Evolutionary conservation across 177 flowering plant species (phyloP).

Genomic region (Vitis hybrid): DNA sequence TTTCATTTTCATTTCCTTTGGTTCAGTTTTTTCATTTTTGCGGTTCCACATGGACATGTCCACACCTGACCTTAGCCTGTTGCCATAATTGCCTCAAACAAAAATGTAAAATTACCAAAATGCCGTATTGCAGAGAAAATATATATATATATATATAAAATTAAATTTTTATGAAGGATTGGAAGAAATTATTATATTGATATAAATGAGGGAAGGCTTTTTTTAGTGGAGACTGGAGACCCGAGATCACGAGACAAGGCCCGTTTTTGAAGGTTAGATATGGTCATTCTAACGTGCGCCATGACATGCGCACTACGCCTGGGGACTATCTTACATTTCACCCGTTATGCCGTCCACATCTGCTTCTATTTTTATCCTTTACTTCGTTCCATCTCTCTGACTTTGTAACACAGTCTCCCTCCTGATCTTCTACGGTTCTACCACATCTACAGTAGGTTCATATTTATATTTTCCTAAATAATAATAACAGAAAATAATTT

Average conservation of each 20-base stretch:
- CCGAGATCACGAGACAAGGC: not conserved
- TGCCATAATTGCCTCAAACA: too few species aligned
- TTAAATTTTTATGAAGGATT: too few species aligned
- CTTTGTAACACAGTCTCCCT: too few species aligned
- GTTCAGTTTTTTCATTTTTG: not conserved
- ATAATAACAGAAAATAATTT: too few species aligned
- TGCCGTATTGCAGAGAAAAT: too few species aligned
- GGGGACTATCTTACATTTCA: not conserved
- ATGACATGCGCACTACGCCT: constrained; percentile 7
- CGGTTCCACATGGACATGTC: not conserved
- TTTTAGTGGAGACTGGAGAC: not conserved
- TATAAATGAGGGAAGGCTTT: not conserved
- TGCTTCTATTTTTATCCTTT: not conserved
- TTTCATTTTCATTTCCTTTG: not conserved
- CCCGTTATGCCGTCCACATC: not conserved
- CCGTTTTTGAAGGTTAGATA: too few species aligned
- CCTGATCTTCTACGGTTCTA: too few species aligned
- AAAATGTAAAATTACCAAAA: too few species aligned
- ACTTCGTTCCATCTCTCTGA: not conserved
- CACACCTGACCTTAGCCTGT: not conserved
- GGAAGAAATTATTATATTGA: not conserved
- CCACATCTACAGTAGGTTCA: too few species aligned
- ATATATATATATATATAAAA: too few species aligned
- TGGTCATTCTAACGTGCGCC: constrained; percentile 7
- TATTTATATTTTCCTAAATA: too few species aligned